Evolutionary conservation across 441 rosid species (phyloP).

Genomic region (Populus hybrid): DNA sequence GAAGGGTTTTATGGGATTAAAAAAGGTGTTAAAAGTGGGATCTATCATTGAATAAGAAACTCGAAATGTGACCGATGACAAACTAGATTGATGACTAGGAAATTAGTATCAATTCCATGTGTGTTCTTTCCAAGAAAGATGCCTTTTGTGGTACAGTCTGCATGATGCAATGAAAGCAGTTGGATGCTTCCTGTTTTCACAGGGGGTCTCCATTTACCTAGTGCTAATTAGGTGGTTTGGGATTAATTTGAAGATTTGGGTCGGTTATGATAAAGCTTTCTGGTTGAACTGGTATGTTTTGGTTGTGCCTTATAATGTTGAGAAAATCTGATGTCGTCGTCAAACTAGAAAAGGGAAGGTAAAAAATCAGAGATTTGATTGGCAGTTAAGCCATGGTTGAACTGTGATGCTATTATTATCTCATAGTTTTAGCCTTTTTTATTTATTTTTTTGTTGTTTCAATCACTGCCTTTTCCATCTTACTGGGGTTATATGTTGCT

Average conservation of each 20-base stretch:
- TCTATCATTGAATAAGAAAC: neutral
- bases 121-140: neutral
- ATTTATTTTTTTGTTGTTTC: neutral
- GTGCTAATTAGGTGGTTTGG: too few species aligned
- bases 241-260: too few species aligned
- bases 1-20: neutral
- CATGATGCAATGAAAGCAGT: neutral
- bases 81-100: neutral
- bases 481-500: constrained; percentile 18
- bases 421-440: neutral
- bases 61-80: neutral
- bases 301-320: too few species aligned
- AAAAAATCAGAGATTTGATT: neutral
- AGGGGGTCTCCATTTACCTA: too few species aligned
- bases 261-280: too few species aligned
- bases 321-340: too few species aligned
- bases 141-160: neutral
- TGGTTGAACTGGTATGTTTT: too few species aligned
- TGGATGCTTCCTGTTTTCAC: neutral
- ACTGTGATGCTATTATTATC: neutral
- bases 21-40: neutral
- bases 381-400: neutral
- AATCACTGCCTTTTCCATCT: neutral
- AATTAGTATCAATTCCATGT: neutral
- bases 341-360: neutral